A percentile compares a stretch with the other conserved stretches of the same genome.
These are phyloP conservation scores for Punica granatum DNA, from an alignment of 345 rosid species.

Conservation along the genomic window DNA sequence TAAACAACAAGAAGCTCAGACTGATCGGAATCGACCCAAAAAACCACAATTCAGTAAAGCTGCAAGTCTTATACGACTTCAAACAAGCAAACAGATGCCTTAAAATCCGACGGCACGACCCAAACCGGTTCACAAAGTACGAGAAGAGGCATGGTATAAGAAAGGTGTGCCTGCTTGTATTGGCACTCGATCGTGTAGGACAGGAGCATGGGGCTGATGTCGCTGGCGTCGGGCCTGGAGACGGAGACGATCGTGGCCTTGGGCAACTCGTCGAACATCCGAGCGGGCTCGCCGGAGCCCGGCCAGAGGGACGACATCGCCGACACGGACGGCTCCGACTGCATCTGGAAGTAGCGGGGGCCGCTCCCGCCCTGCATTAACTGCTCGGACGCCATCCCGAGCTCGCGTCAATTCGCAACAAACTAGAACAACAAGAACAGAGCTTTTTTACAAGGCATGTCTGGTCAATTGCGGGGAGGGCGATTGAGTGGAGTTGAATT, in stretches of 20 bases:
- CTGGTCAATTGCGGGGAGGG: not conserved
- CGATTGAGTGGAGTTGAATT: not conserved
- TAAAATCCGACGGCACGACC: not conserved
- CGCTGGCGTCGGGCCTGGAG: constrained; percentile 82
- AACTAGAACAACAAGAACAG: not conserved
- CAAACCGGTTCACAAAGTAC: not conserved
- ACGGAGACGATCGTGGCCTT: constrained; percentile 64
- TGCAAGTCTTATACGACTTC: not conserved
- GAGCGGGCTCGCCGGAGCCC: constrained; percentile 41
- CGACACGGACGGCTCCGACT: constrained; percentile 47
- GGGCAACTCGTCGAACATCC: constrained; percentile 87
- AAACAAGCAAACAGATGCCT: not conserved
- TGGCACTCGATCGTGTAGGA: constrained; percentile 78
- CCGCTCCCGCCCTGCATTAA: constrained; percentile 46
- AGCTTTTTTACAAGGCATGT: too few species aligned
- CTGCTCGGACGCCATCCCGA: constrained; percentile 66
- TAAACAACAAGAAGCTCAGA: too few species aligned
- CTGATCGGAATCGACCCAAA: not conserved
- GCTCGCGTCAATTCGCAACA: not conserved
- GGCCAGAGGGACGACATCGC: constrained; percentile 47
- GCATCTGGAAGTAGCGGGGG: constrained; percentile 68
- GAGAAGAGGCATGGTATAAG: too few species aligned
- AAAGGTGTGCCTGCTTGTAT: constrained; percentile 62
- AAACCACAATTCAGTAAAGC: not conserved
- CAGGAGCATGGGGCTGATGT: constrained; percentile 77